Evolutionary conservation across 805 yeast species (phyloP).

Genomic region (Yarrowia divulgata): DNA sequence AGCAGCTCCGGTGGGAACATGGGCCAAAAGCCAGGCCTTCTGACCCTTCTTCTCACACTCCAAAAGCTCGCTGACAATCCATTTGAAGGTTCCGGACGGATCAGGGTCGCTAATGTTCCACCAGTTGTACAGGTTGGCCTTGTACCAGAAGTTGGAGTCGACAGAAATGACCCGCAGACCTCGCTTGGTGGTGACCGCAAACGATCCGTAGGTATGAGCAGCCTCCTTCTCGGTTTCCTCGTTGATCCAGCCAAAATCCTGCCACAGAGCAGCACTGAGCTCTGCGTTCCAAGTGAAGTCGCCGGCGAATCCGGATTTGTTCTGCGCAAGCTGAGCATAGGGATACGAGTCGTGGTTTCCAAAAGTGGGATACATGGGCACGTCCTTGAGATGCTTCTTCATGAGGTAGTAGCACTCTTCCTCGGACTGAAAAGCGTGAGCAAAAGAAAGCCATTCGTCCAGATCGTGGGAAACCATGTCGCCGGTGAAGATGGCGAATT

Average conservation of each 20-base stretch:
- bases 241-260: constrained; percentile 57
- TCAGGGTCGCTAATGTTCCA: constrained; percentile 60
- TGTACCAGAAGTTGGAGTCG: constrained; percentile 73
- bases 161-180: constrained; percentile 68
- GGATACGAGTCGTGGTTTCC: constrained; percentile 81
- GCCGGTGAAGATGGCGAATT: constrained; percentile 74
- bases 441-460: constrained; percentile 55
- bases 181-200: constrained; percentile 60
- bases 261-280: constrained; percentile 58
- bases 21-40: constrained; percentile 75
- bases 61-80: constrained; percentile 64
- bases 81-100: constrained; percentile 67
- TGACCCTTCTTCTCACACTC: constrained; percentile 64
- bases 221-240: constrained; percentile 43
- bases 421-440: constrained; percentile 62
- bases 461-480: constrained; percentile 73
- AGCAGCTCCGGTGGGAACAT: constrained; percentile 65
- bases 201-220: constrained; percentile 63
- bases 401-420: constrained; percentile 58
- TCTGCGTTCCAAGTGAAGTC: constrained; percentile 58
- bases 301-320: constrained; percentile 54
- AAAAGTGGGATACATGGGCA: constrained; percentile 67
- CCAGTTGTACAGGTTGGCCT: constrained; percentile 64
- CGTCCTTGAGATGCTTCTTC: constrained; percentile 58
- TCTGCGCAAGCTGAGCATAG: constrained; percentile 70